Evolutionary conservation across 805 yeast genomes (phyloP), one percentile per base, ranked within the genome.

Genomic region (Saccharomycopsis vini): DNA sequence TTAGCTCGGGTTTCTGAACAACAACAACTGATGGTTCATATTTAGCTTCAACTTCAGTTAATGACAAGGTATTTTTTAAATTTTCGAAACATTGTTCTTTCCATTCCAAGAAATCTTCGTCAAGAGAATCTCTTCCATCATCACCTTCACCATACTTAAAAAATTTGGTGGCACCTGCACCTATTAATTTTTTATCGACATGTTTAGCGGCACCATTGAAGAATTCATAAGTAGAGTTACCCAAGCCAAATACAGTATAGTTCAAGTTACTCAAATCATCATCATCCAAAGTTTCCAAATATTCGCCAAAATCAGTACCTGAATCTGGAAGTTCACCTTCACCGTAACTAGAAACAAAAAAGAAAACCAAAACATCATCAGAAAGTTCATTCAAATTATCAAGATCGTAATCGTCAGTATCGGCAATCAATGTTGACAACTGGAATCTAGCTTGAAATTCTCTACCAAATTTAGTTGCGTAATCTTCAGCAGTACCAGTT

Each of bases 291-390:
- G 61, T 54, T 28, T 77, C 74, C 56, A 89, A 72, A 57, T 67
- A 77, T 46, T 80, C 82, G 58, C 77, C 79, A 60, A 92, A 86
- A 31, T 77, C 78, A 34, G 75, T 73, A n/a, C 97, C 92, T 55
- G 86, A 85, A 61, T 90, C 98, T 12, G 98, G 90, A 54, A 95
- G 95, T 61, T 90, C 98, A 59, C 98, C 98, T 66, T 90, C 98
- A 54, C 98, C 98, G 56, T 92, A 92, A 9, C 96, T 87, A 26
- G 97, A 92, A 66, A 88, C 69, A 58, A 90, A 71, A 56, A 90
- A 81, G 50, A 87, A 77, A 18, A 78, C 78, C n/a, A 75, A 64
- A 43, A 75, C 67, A 47, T 74, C 73, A 15, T 68, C 65, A 18
- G 79, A 73, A 50, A 90, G 62, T 40, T 75, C 75, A 56, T 77